Evolutionary conservation across 2,329 filamentous ascomycete species (phyloP).

Genomic region (Aureobasidium sp.): DNA sequence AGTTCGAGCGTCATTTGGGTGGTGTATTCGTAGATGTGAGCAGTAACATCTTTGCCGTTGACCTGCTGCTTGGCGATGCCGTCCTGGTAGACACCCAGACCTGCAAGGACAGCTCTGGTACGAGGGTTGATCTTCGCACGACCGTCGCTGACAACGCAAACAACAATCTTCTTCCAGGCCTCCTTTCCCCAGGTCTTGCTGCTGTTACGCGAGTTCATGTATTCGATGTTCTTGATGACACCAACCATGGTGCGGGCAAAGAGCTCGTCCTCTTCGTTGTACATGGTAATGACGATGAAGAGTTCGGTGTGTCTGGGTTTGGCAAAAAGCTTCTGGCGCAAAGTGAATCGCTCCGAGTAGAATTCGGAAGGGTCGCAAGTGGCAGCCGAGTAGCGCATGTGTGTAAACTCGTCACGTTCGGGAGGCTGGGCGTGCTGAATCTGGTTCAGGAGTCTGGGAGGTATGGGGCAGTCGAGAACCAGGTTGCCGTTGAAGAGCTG

Average conservation of each 20-base stretch:
- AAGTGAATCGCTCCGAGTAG: conserved; percentile 78
- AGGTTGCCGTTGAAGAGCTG: conserved; percentile 93
- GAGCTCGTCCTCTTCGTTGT: conserved; percentile 95
- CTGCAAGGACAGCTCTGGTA: conserved; percentile 80
- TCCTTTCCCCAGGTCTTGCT: conserved; percentile 98
- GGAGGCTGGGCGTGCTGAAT: conserved; percentile 69
- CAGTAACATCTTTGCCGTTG: conserved; percentile 90
- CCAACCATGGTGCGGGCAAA: conserved; percentile 94
- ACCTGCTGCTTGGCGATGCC: conserved; percentile 98
- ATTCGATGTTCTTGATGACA: conserved; percentile 97
- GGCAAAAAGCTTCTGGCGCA: conserved; percentile 84
- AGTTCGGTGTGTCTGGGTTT: conserved; percentile 89
- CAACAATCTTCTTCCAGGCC: conserved; percentile 99
- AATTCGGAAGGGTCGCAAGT: conserved; percentile 90
- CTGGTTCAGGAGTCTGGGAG: conserved; percentile 76
- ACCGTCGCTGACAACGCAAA: conserved; percentile 93
- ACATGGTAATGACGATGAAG: conserved; percentile 97
- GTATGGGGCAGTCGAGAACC: conserved; percentile 92
- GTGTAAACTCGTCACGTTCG: conserved; percentile 81
- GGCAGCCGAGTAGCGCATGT: conserved; percentile 89
- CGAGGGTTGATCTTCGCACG: conserved; percentile 93
- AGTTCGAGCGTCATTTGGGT: conserved; percentile 78
- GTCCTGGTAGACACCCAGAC: conserved; percentile 94
- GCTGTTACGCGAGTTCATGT: conserved; percentile 87
- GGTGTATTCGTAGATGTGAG: conserved; percentile 92